A percentile compares a stretch with the other conserved stretches of the same genome.
Conservation (phyloP, 768 basidiomycete species). For the Leccinum variicolor region DNA sequence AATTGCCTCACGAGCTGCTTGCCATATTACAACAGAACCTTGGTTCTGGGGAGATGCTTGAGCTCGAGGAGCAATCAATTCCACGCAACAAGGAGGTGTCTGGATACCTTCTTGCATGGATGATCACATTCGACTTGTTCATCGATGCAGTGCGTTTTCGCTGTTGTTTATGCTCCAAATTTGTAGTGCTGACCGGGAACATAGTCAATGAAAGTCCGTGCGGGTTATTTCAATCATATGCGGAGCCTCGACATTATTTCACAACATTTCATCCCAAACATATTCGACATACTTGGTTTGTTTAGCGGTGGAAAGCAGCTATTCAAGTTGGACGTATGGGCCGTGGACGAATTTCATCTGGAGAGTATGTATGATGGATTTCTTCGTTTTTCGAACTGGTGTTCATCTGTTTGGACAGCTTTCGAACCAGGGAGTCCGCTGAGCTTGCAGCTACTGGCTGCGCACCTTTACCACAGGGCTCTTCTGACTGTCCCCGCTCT, state of each 20-base stretch:
- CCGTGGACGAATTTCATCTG: constrained; percentile 78
- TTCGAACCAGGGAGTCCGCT: constrained; percentile 52
- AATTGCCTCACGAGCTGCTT: constrained; percentile 67
- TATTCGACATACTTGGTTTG: constrained; percentile 66
- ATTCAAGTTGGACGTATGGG: constrained; percentile 84
- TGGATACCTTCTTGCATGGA: constrained; percentile 81
- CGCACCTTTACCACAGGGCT: constrained; percentile 87
- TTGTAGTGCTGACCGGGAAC: background rate
- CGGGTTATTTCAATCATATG: constrained; percentile 83
- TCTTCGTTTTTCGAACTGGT: background rate
- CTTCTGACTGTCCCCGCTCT: constrained; percentile 81
- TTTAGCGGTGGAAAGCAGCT: constrained; percentile 61
- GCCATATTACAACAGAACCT: constrained; percentile 53
- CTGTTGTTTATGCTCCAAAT: too few species aligned
- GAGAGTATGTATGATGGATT: constrained; percentile 47
- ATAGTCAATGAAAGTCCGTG: constrained; percentile 85
- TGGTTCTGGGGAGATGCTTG: constrained; percentile 36
- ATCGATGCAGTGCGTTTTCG: constrained; percentile 64
- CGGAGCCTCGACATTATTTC: constrained; percentile 65
- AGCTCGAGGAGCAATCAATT: constrained; percentile 39
- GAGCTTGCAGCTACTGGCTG: constrained; percentile 66
- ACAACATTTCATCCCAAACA: constrained; percentile 62
- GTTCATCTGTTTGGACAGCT: constrained; percentile 34
- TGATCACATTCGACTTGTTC: constrained; percentile 85
- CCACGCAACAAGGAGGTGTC: constrained; percentile 41